A percentile compares a stretch with the other conserved stretches of the same genome.
Evolutionary conservation across 495 filamentous ascomycete genomes (phyloP).

Genomic region (Penicillium waksmanii): DNA sequence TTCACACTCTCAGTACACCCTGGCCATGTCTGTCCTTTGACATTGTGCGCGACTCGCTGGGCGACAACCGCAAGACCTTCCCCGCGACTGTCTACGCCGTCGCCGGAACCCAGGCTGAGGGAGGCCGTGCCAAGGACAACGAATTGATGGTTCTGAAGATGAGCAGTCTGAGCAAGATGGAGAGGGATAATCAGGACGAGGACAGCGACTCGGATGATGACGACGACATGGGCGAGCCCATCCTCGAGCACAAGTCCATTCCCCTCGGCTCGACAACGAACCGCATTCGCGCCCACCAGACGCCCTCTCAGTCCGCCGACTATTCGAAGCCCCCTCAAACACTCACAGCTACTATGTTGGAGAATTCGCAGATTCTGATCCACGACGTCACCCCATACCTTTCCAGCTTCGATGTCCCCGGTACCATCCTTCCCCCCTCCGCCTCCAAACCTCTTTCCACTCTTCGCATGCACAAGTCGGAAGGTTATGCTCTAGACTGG

Average conservation of each 20-base stretch:
- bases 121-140: slow-evolving; percentile 75
- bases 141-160: slow-evolving; percentile 94
- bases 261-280: slow-evolving; percentile 86
- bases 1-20: slow-evolving; percentile 85
- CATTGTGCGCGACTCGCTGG: slow-evolving; percentile 83
- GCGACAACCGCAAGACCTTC: slow-evolving; percentile 86
- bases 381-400: slow-evolving; percentile 92
- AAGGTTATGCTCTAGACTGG: slow-evolving; percentile 97
- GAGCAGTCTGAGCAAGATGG: slow-evolving; percentile 85
- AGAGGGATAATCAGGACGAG: slow-evolving; percentile 68
- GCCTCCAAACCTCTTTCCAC: slow-evolving; percentile 85
- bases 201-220: slow-evolving; percentile 76
- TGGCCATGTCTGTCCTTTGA: slow-evolving; percentile 98
- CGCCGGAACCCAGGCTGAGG: slow-evolving; percentile 88
- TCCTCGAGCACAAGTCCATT: slow-evolving; percentile 90
- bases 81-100: slow-evolving; percentile 94
- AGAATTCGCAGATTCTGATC: slow-evolving; percentile 84
- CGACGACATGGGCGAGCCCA: slow-evolving; percentile 83
- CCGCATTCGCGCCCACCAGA: slow-evolving; percentile 83
- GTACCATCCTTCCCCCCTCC: slow-evolving; percentile 73
- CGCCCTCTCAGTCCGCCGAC: slow-evolving; percentile 62
- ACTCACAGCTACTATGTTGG: slow-evolving; percentile 87
- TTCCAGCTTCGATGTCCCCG: slow-evolving; percentile 83
- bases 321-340: slow-evolving; percentile 73
- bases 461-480: slow-evolving; percentile 85